A percentile compares a stretch with the other conserved stretches of the same genome.
Conservation (phyloP, 305 asterid species). For the Coffea humblotiana region DNA sequence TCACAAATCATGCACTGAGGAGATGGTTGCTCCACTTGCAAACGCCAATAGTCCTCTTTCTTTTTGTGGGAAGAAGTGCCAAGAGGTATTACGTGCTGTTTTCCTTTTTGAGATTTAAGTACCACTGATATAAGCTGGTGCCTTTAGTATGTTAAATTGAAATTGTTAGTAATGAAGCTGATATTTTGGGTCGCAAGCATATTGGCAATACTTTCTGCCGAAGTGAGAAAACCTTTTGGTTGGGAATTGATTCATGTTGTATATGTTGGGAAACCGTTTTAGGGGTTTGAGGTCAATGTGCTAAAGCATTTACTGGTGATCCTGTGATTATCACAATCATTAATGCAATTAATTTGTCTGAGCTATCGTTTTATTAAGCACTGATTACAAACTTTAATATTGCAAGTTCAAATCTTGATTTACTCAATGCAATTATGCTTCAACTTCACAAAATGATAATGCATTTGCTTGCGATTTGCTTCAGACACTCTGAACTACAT, state of each 20-base stretch:
- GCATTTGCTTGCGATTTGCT: too few species aligned
- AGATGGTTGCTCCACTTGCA: slow-evolving; percentile 35
- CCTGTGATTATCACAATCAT: not conserved
- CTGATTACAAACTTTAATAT: too few species aligned
- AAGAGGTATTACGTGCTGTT: slow-evolving; percentile 61
- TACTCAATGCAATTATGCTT: too few species aligned
- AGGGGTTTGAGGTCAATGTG: not conserved
- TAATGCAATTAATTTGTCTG: not conserved
- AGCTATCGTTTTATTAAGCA: too few species aligned
- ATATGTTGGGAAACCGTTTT: not conserved
- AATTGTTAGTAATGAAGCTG: not conserved
- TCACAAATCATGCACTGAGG: slow-evolving; percentile 72
- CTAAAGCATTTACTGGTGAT: not conserved
- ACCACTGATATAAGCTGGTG: not conserved
- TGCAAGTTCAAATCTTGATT: too few species aligned
- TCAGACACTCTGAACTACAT: too few species aligned
- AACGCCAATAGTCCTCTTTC: slow-evolving; percentile 39
- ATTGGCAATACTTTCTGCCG: not conserved
- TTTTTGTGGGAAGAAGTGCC: slow-evolving; percentile 83
- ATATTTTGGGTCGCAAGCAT: not conserved
- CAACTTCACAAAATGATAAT: too few species aligned
- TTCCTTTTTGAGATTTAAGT: not conserved
- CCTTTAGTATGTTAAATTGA: not conserved
- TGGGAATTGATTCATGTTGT: not conserved
- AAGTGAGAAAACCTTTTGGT: not conserved